Evolutionary conservation across 1,139 yeast species (phyloP), one percentile per base, ranked within the genome.

Genomic region (Candida neerlandica): DNA sequence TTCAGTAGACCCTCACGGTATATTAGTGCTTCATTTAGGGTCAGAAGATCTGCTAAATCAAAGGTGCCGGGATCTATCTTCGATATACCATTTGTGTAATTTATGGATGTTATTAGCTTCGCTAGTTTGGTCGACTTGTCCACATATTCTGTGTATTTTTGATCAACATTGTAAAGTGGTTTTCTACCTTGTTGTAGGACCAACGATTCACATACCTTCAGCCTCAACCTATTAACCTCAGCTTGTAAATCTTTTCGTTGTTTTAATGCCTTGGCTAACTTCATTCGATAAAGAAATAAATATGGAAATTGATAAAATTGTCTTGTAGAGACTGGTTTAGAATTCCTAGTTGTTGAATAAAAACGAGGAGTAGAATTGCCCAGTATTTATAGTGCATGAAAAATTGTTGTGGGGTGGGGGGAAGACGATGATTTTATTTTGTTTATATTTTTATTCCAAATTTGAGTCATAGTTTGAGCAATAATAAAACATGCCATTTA

Each of bases 191-290:
- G 35, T 21, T 46, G 49, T 5, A 42, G 30, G 18, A 46, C 39
- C 16, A 46, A 38, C 14, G 46, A 42, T 5, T 35, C 3, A 9
- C 10, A 11, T 9, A 46, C 37, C 16, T 27, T 37, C 9, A 10
- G 4, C 7, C 11, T 10, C 11, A 46, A 3, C n/a, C 14, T 4
- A 15, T 2, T 9, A 16, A 42, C 21, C n/a, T 42, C 49, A 16
- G 37, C 37, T 1, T 2, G 33, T 14, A 46, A 42, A 10, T 27
- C 45, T 15, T 37, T 37, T 15, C 46, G 29, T 46, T 19, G 27
- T 38, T 46, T 37, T n/a, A 46, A 38, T 2, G 39, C 49, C 19
- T 34, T 39, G 2, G 49, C 46, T 27, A 46, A 27, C 23, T 42
- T 46, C 45, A 46, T 42, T 9, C 14, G 14, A 33, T 9, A 14